These are phyloP conservation scores for Talaromyces sp. DNA, from an alignment of 2,329 filamentous ascomycete genomes.

Conservation along the genomic window DNA sequence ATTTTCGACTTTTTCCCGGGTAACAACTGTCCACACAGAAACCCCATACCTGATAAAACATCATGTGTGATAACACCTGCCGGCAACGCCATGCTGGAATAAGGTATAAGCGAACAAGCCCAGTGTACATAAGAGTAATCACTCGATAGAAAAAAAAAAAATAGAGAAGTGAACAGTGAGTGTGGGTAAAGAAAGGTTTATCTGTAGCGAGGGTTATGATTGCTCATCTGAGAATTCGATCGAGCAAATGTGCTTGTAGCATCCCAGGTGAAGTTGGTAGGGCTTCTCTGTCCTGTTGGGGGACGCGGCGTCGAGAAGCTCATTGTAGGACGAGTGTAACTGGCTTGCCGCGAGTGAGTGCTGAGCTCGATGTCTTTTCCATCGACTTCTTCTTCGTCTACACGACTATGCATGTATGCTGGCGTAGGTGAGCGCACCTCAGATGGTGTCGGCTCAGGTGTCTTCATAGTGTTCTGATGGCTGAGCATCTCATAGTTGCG, in stretches of 20 bases:
- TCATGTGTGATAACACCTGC: constrained; percentile 11
- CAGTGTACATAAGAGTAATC: background rate
- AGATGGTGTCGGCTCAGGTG: constrained; percentile 31
- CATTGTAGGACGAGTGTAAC: constrained; percentile 13
- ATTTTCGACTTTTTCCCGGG: constrained; percentile 9
- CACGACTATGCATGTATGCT: background rate
- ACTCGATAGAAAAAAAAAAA: constrained; percentile 1
- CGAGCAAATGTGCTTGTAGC: constrained; percentile 17
- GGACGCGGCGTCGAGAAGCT: constrained; percentile 18
- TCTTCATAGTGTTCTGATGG: constrained; percentile 25
- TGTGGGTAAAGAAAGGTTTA: background rate
- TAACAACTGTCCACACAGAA: background rate
- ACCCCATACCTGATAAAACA: background rate
- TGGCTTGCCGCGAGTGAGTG: constrained; percentile 8
- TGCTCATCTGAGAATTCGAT: constrained; percentile 17
- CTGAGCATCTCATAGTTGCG: constrained; percentile 77
- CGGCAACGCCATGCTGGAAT: constrained; percentile 19
- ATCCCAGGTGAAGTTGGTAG: constrained; percentile 12
- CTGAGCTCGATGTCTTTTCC: constrained; percentile 4
- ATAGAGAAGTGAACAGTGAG: background rate
- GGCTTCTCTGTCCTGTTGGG: constrained; percentile 6
- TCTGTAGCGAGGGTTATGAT: constrained; percentile 11
- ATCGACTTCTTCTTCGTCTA: background rate
- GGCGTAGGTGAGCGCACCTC: constrained; percentile 24
- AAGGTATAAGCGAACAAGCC: constrained; percentile 9